Percentiles rank a stretch among this genome's conserved stretches.
phyloP scores from a whole-genome alignment of 768 basidiomycete genomes.

The Pisolithus sp. region DNA sequence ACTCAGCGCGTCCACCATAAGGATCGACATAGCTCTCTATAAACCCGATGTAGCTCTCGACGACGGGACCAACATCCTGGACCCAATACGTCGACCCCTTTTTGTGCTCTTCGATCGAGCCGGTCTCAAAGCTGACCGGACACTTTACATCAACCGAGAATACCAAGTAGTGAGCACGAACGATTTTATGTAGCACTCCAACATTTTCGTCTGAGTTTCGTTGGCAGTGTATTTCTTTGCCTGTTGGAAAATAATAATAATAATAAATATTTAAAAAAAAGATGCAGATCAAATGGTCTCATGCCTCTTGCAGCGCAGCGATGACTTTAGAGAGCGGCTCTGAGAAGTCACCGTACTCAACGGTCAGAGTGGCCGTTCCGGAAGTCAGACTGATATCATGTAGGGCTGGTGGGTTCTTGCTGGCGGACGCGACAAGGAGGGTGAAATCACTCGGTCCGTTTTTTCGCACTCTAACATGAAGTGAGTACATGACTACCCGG shows the following conservation, averaged over 20 bases:
- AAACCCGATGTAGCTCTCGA: slow-evolving; percentile 86
- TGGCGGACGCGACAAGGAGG: slow-evolving; percentile 68
- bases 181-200: slow-evolving; percentile 76
- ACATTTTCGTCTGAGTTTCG: slow-evolving; percentile 65
- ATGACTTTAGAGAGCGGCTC: slow-evolving; percentile 47
- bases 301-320: slow-evolving; percentile 54
- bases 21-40: slow-evolving; percentile 87
- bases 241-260: slow-evolving; percentile 29
- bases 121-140: slow-evolving; percentile 52
- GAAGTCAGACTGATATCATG: slow-evolving; percentile 44
- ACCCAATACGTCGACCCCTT: slow-evolving; percentile 78
- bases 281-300: neutral
- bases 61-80: slow-evolving; percentile 78
- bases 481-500: neutral
- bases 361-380: slow-evolving; percentile 44
- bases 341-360: slow-evolving; percentile 75
- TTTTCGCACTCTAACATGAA: slow-evolving; percentile 58
- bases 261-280: too few relatives aligned
- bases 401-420: slow-evolving; percentile 30
- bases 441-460: slow-evolving; percentile 55
- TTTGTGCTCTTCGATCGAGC: slow-evolving; percentile 76
- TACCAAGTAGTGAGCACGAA: slow-evolving; percentile 24
- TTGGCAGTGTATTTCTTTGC: slow-evolving; percentile 72
- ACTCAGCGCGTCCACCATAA: slow-evolving; percentile 86
- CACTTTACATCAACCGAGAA: neutral